Percentiles rank a stretch among this genome's conserved stretches.
Evolutionary conservation across 371 early-diverging fungal species (phyloP).

Genomic region (Blakeslea trispora): DNA sequence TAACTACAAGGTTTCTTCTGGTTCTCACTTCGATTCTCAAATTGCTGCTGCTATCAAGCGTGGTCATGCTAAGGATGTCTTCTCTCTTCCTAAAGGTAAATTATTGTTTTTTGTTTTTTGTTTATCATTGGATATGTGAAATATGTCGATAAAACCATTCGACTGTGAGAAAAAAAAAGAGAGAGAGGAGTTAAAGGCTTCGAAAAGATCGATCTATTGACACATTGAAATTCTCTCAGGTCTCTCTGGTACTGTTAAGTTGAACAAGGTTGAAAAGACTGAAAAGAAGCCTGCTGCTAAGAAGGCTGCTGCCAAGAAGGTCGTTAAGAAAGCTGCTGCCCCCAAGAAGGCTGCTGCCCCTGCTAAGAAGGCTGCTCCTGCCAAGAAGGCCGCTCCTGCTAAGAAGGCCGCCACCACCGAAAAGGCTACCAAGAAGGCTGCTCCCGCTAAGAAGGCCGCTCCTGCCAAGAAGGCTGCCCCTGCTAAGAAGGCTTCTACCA

Average conservation of each 20-base stretch:
- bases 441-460: constrained; percentile 27
- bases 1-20: constrained; percentile 63
- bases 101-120: background rate
- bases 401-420: constrained; percentile 42
- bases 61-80: constrained; percentile 66
- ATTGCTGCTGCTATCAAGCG: constrained; percentile 78
- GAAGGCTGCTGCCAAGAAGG: constrained; percentile 43
- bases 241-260: constrained; percentile 70
- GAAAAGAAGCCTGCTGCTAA: constrained; percentile 55
- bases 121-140: background rate
- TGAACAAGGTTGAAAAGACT: constrained; percentile 61
- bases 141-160: constrained; percentile 4
- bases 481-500: constrained; percentile 56
- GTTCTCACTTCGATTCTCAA: constrained; percentile 60
- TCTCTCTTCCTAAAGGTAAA: constrained; percentile 73
- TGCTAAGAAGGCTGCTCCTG: constrained; percentile 42
- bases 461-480: constrained; percentile 25
- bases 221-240: constrained; percentile 24
- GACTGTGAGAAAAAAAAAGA: constrained; percentile 12
- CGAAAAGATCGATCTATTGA: constrained; percentile 1
- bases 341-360: constrained; percentile 37
- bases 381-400: constrained; percentile 45
- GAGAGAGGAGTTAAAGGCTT: background rate
- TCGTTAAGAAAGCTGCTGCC: constrained; percentile 40
- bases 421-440: constrained; percentile 30